Evolutionary conservation across 2,329 filamentous ascomycete genomes (phyloP), one percentile per base, ranked within the genome.

Genomic region (Truncatella angustata): DNA sequence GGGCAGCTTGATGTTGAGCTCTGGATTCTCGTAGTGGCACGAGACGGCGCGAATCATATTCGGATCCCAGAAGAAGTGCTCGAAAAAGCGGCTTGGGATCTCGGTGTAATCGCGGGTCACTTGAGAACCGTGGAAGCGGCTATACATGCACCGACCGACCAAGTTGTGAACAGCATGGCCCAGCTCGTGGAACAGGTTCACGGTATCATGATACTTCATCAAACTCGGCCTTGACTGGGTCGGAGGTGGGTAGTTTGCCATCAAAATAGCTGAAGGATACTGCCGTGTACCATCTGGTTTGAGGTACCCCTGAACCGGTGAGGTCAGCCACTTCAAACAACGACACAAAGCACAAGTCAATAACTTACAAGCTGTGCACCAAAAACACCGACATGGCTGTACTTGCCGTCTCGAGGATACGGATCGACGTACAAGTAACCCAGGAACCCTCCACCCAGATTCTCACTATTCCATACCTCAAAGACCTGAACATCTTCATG

Each of bases 391-490:
- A 49, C 32, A 28, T 49, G 45, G 32, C 30, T 16, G 16, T 49
- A 49, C 21, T 49, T 49, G 10, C 45, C 45, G 6, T 49, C 45
- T 5, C 45, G 45, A 4, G 28, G 32, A 49, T 37, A 49, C 9
- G 45, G 45, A 20, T 49, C 45, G 45, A 49, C 34, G 32, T 49
- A 49, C 4, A 49, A 5, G 18, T 49, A 49, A 7, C 45, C 45
- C 9, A 36, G 23, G 30, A 37, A 49, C 21, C 23, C 21, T 9
- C 32, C 32, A 37, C 16, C 32, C 5, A n/a, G 11, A 11, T 32
- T 24, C 5, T 46, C 43, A 6, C 12, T 12, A 32, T 32, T 32
- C 45, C 45, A 35, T 28, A 37, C 30, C 10, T 28, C 10, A 10
- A 23, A 18, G 23, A 24, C 45, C 30, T 35, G 32, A 4, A 49